Evolutionary conservation across 129 eudicot species (phyloP).

Genomic region (Tagetes erecta): DNA sequence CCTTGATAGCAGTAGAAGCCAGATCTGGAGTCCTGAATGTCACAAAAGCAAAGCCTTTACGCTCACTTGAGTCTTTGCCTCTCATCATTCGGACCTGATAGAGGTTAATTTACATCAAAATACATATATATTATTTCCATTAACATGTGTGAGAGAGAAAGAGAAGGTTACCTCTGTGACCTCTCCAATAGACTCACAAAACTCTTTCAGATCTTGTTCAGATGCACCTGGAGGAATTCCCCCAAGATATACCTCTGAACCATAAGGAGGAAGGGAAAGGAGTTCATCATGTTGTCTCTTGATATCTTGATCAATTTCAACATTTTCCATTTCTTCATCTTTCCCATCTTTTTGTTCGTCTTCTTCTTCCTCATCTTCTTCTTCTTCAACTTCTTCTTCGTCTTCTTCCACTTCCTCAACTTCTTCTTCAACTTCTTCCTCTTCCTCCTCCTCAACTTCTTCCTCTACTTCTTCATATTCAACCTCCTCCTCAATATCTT

Average conservation of each 20-base stretch:
- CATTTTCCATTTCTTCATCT: slow-evolving; percentile 47
- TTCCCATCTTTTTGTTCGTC: slow-evolving; percentile 28
- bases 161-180: slow-evolving; percentile 67
- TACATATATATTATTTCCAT: neutral
- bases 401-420: slow-evolving; percentile 43
- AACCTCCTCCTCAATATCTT: slow-evolving; percentile 67
- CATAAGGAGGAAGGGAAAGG: slow-evolving; percentile 96
- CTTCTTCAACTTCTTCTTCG: slow-evolving; percentile 57
- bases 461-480: slow-evolving; percentile 68
- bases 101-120: slow-evolving; percentile 6
- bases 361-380: slow-evolving; percentile 44
- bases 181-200: slow-evolving; percentile 93
- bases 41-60: slow-evolving; percentile 96
- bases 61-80: slow-evolving; percentile 64
- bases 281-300: slow-evolving; percentile 72
- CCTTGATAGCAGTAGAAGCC: slow-evolving; percentile 91
- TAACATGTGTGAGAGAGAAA: neutral
- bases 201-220: slow-evolving; percentile 66
- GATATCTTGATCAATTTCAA: slow-evolving; percentile 42
- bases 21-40: slow-evolving; percentile 81
- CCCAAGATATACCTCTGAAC: slow-evolving; percentile 97
- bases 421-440: slow-evolving; percentile 39
- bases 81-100: slow-evolving; percentile 80
- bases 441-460: slow-evolving; percentile 57
- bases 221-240: slow-evolving; percentile 76